Conservation (phyloP, 176 grass and related monocot genomes). For the Ensete glaucum region DNA sequence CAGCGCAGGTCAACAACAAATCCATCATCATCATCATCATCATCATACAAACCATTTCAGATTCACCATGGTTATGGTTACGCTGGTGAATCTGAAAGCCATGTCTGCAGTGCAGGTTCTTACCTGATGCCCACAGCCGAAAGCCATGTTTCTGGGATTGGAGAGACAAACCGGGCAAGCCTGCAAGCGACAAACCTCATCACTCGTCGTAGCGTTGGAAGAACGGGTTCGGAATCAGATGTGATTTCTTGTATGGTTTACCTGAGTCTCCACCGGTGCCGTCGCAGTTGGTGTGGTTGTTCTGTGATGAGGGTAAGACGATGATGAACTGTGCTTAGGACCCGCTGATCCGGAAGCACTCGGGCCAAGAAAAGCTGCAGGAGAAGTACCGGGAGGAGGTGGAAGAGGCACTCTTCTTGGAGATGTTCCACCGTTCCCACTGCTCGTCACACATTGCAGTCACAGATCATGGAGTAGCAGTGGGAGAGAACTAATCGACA, state of each 20-base stretch:
- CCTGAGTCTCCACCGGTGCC: constrained; percentile 1
- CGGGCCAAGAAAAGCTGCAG: constrained; percentile 17
- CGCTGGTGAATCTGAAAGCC: no score
- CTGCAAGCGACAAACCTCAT: neutral
- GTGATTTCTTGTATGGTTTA: neutral
- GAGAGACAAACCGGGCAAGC: constrained; percentile 15
- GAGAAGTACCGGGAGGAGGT: constrained; percentile 13
- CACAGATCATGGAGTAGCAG: neutral
- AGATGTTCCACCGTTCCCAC: constrained; percentile 14
- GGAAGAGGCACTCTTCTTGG: constrained; percentile 29
- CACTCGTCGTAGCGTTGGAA: no score
- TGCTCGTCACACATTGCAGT: neutral
- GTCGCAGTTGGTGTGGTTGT: neutral
- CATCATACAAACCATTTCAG: no score
- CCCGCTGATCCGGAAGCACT: constrained; percentile 1
- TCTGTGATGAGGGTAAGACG: neutral
- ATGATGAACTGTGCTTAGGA: constrained; percentile 10
- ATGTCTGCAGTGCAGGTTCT: neutral
- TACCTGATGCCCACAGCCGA: constrained; percentile 15
- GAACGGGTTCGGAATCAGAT: neutral
- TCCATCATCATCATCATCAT: neutral
- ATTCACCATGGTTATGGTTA: neutral
- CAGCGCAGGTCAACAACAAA: neutral
- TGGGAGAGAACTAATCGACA: neutral
- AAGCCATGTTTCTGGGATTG: constrained; percentile 7